Percentiles rank a stretch among this genome's conserved stretches.
These are phyloP conservation scores for Schizochytrium sp. DNA, from an alignment of 108 stramenopile genomes.

Conservation along the genomic window DNA sequence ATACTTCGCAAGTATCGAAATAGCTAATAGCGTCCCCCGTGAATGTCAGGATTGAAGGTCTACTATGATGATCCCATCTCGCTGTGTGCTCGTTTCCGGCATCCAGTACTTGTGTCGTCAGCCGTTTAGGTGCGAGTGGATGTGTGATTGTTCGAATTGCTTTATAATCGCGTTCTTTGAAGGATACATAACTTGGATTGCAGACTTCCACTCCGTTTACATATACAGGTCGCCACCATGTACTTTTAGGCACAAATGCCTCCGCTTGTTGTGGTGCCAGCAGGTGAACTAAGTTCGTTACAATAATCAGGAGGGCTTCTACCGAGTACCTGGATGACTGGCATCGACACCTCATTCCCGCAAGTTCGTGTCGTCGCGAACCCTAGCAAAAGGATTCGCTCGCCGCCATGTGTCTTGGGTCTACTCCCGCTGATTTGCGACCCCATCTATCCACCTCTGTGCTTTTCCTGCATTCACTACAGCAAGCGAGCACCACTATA, in stretches of 20 bases:
- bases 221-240: not conserved
- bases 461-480: no score
- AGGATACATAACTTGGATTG: not conserved
- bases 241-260: not conserved
- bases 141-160: not conserved
- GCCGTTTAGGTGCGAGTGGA: conserved; percentile 3
- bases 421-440: no score
- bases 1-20: not conserved
- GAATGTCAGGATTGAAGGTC: not conserved
- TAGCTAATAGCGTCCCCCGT: not conserved
- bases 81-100: not conserved
- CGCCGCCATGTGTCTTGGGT: no score
- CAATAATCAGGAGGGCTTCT: no score
- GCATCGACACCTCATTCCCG: no score
- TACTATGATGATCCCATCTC: not conserved
- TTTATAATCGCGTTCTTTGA: conserved; percentile 34
- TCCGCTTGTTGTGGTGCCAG: not conserved
- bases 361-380: no score
- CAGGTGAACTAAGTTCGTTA: not conserved
- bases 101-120: not conserved
- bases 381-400: no score
- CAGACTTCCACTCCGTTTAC: conserved; percentile 34
- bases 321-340: no score
- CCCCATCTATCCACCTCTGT: no score
- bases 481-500: no score